Conservation (phyloP, 805 yeast genomes). For the Pichia membranifaciens region DNA sequence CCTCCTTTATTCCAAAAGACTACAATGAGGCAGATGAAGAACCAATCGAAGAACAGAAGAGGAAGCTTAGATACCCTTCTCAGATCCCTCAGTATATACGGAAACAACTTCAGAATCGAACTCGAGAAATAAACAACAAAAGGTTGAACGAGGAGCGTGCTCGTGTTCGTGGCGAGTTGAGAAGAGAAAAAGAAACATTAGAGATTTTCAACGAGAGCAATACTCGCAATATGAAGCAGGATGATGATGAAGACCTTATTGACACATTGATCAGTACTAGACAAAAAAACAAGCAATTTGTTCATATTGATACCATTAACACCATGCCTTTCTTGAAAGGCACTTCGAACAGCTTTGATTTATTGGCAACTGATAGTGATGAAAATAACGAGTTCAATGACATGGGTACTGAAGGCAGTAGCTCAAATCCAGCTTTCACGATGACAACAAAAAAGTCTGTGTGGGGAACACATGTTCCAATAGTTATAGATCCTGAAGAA, state of each 20-base stretch:
- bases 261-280: constrained; percentile 10
- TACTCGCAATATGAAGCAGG: neutral
- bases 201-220: constrained; percentile 1
- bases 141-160: constrained; percentile 51
- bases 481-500: constrained; percentile 31
- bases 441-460: constrained; percentile 37
- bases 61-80: constrained; percentile 3
- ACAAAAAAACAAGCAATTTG: constrained; percentile 35
- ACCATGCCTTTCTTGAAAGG: constrained; percentile 28
- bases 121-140: constrained; percentile 43
- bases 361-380: constrained; percentile 11
- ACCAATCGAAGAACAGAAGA: neutral
- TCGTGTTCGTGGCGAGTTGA: constrained; percentile 14
- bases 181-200: constrained; percentile 13
- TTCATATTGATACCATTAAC: constrained; percentile 28
- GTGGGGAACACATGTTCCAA: constrained; percentile 69
- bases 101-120: constrained; percentile 52
- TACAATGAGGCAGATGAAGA: neutral
- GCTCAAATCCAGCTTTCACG: neutral
- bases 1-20: constrained; percentile 7
- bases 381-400: constrained; percentile 10
- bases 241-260: neutral
- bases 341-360: constrained; percentile 14
- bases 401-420: constrained; percentile 10
- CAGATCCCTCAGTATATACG: constrained; percentile 43